These are phyloP conservation scores for Boechera divaricarpa DNA, from an alignment of 345 rosid species.

Conservation along the genomic window DNA sequence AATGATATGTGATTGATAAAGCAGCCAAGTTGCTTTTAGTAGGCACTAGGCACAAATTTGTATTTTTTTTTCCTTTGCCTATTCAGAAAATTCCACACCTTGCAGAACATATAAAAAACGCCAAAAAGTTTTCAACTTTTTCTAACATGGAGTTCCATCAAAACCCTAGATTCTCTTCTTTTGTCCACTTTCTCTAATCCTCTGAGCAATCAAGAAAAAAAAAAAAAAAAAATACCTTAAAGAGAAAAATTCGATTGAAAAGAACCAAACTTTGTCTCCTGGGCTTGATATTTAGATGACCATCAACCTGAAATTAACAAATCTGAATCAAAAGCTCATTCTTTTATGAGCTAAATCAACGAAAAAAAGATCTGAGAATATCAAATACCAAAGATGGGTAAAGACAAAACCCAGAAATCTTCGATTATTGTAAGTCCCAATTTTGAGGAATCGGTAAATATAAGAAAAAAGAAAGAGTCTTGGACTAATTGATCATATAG, in stretches of 20 bases:
- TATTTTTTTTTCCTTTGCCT: conserved; percentile 7
- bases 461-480: conserved; percentile 24
- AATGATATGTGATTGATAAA: conserved; percentile 35
- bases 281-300: conserved; percentile 58
- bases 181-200: not conserved
- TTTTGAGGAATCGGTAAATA: conserved; percentile 7
- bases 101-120: conserved; percentile 30
- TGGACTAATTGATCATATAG: not conserved
- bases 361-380: not conserved
- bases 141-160: conserved; percentile 26
- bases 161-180: conserved; percentile 30
- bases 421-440: conserved; percentile 1
- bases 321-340: conserved; percentile 14
- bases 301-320: conserved; percentile 54
- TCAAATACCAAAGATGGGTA: conserved; percentile 21
- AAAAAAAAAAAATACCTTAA: conserved; percentile 6
- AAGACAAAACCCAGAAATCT: conserved; percentile 16
- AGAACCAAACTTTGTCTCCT: not conserved
- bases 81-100: conserved; percentile 45
- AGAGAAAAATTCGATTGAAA: conserved; percentile 2
- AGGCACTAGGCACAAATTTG: conserved; percentile 31
- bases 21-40: conserved; percentile 43
- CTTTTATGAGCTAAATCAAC: conserved; percentile 12
- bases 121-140: conserved; percentile 36
- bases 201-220: conserved; percentile 38